Evolutionary conservation across 2,329 filamentous ascomycete genomes (phyloP).

Genomic region (Diplodia sapinea): DNA sequence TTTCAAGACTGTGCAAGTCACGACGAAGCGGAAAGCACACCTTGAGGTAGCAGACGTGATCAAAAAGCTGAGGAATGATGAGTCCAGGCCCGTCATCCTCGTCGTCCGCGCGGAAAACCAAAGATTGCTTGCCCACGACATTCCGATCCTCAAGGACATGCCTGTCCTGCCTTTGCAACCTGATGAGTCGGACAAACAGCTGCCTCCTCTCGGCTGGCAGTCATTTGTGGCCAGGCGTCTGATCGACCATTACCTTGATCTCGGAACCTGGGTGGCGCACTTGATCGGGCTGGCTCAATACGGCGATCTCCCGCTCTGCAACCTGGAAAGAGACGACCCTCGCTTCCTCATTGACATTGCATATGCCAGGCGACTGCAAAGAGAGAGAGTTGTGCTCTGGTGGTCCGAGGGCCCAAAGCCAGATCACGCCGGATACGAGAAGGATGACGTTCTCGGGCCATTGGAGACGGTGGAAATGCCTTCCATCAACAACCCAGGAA

Average conservation of each 20-base stretch:
- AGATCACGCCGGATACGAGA: conserved; percentile 95
- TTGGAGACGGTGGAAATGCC: conserved; percentile 92
- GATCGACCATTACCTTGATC: conserved; percentile 85
- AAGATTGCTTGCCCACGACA: conserved; percentile 79
- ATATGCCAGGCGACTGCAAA: conserved; percentile 86
- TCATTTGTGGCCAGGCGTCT: conserved; percentile 83
- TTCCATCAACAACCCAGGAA: conserved; percentile 88
- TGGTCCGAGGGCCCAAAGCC: conserved; percentile 88
- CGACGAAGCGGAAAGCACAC: conserved; percentile 85
- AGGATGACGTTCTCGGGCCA: conserved; percentile 82
- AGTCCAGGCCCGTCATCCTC: conserved; percentile 77
- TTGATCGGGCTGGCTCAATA: conserved; percentile 87
- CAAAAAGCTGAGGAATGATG: conserved; percentile 88
- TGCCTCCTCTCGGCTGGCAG: conserved; percentile 95
- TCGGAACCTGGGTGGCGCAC: conserved; percentile 92
- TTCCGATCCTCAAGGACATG: conserved; percentile 82
- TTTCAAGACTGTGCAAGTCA: conserved; percentile 87
- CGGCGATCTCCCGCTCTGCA: conserved; percentile 92
- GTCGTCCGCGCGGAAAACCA: conserved; percentile 90
- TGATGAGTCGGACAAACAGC: conserved; percentile 80
- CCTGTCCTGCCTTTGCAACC: conserved; percentile 82
- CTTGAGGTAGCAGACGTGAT: conserved; percentile 86
- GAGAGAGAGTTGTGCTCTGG: conserved; percentile 94
- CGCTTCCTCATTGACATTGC: conserved; percentile 94
- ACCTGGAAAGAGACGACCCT: conserved; percentile 91